Evolutionary conservation across 2,329 filamentous ascomycete genomes (phyloP).

Genomic region (Epichloe aotearoae): DNA sequence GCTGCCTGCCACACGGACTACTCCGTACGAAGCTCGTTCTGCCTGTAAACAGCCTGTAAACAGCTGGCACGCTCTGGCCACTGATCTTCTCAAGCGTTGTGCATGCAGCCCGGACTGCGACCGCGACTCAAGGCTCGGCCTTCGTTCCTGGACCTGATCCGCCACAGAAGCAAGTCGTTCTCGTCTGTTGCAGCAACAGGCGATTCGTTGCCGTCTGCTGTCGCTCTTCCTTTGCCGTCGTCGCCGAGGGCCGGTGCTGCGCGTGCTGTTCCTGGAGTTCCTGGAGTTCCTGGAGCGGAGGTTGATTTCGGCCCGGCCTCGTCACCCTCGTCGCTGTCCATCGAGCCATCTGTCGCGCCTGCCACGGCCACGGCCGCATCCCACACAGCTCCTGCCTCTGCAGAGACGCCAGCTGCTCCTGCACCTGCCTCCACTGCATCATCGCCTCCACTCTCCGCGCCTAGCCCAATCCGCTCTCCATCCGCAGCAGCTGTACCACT

Average conservation of each 20-base stretch:
- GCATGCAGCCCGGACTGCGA: slow-evolving; percentile 39
- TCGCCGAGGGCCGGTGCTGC: background rate
- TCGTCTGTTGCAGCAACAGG: background rate
- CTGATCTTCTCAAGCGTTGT: slow-evolving; percentile 9
- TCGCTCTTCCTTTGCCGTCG: slow-evolving; percentile 2
- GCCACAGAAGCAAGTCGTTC: slow-evolving; percentile 18
- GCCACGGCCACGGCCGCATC: background rate
- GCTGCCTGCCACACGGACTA: background rate
- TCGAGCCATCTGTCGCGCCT: background rate
- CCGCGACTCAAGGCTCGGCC: slow-evolving; percentile 37
- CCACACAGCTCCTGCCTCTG: background rate
- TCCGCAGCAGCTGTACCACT: slow-evolving; percentile 9
- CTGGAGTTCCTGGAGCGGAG: background rate
- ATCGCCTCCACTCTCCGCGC: slow-evolving; percentile 17
- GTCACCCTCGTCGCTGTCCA: background rate
- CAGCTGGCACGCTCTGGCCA: background rate
- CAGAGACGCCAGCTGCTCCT: slow-evolving; percentile 1
- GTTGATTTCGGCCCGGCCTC: background rate
- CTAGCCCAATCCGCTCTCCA: slow-evolving; percentile 3
- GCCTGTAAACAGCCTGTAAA: background rate
- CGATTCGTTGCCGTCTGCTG: slow-evolving; percentile 1
- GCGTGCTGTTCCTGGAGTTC: background rate
- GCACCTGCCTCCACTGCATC: slow-evolving; percentile 17
- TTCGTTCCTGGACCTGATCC: slow-evolving; percentile 38
- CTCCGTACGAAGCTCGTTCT: background rate